phyloP scores from a whole-genome alignment of 352 stramenopile genomes.

The Phytopythium aichiense region DNA sequence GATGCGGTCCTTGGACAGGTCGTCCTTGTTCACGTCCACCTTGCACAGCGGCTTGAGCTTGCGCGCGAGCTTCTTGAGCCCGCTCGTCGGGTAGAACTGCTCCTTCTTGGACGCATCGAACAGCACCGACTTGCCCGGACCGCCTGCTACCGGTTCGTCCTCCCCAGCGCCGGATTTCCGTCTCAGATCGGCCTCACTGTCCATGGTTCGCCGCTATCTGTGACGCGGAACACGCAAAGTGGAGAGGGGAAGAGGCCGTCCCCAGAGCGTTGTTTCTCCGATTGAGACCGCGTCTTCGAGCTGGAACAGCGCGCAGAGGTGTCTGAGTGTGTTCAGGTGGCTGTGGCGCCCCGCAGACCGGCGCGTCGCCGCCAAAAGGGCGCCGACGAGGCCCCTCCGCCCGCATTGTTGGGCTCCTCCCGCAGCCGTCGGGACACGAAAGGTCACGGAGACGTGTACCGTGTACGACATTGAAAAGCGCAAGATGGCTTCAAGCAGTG shows the following conservation, averaged over 20 bases:
- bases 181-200: constrained; percentile 8
- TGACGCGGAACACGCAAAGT: background rate
- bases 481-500: background rate
- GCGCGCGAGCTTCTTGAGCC: constrained; percentile 93
- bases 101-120: constrained; percentile 95
- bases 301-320: background rate
- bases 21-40: constrained; percentile 94
- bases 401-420: background rate
- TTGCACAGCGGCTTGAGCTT: constrained; percentile 88
- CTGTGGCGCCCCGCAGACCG: background rate
- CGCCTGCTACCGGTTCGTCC: constrained; percentile 9
- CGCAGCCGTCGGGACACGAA: background rate
- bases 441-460: constrained; percentile 1
- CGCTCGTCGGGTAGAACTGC: constrained; percentile 85
- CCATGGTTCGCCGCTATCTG: constrained; percentile 12
- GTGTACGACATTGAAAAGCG: background rate
- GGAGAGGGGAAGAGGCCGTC: background rate
- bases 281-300: background rate
- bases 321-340: background rate
- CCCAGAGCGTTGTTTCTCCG: background rate
- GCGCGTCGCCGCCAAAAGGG: constrained; percentile 2
- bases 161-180: background rate
- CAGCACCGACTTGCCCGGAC: constrained; percentile 38
- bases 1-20: constrained; percentile 86
- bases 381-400: background rate